Conservation (phyloP, 495 filamentous ascomycete species). For the Cairneyella variabilis region DNA sequence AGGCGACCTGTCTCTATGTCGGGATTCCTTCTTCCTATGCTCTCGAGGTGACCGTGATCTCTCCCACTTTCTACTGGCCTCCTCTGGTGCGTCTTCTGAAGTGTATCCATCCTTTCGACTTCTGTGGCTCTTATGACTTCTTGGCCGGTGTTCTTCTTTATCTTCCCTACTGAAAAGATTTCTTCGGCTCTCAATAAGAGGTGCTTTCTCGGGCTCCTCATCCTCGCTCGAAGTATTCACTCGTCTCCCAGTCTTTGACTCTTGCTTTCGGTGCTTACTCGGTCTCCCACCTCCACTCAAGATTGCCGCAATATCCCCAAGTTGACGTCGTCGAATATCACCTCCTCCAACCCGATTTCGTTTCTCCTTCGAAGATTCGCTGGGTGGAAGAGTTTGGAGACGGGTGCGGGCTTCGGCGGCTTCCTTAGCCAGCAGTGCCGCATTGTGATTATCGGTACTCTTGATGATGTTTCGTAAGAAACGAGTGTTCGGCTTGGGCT, state of each 20-base stretch:
- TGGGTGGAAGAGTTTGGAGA: constrained; percentile 40
- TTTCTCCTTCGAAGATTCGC: constrained; percentile 28
- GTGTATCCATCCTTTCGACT: constrained; percentile 1
- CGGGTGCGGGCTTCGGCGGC: constrained; percentile 51
- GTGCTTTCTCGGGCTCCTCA: constrained; percentile 14
- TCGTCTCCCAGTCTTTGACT: constrained; percentile 17
- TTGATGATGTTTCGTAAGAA: constrained; percentile 87
- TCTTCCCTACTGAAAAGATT: constrained; percentile 8
- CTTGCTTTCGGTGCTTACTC: constrained; percentile 25
- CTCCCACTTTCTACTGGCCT: constrained; percentile 9
- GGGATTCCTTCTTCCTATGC: constrained; percentile 21
- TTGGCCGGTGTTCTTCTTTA: constrained; percentile 10
- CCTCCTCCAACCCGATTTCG: constrained; percentile 30
- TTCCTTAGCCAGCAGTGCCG: constrained; percentile 79
- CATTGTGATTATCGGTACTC: constrained; percentile 86
- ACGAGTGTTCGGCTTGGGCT: constrained; percentile 85
- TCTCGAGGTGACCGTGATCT: constrained; percentile 22
- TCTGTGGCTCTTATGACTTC: constrained; percentile 10
- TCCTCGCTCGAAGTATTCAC: constrained; percentile 23
- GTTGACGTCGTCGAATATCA: constrained; percentile 46
- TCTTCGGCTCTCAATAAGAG: constrained; percentile 11
- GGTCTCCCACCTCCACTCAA: constrained; percentile 38
- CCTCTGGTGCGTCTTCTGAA: constrained; percentile 5
- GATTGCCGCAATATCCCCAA: constrained; percentile 50
- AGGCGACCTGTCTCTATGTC: constrained; percentile 30